Base-by-base conservation (phyloP, 176 grass and related monocot species). In the Pontederia crassipes region DNA sequence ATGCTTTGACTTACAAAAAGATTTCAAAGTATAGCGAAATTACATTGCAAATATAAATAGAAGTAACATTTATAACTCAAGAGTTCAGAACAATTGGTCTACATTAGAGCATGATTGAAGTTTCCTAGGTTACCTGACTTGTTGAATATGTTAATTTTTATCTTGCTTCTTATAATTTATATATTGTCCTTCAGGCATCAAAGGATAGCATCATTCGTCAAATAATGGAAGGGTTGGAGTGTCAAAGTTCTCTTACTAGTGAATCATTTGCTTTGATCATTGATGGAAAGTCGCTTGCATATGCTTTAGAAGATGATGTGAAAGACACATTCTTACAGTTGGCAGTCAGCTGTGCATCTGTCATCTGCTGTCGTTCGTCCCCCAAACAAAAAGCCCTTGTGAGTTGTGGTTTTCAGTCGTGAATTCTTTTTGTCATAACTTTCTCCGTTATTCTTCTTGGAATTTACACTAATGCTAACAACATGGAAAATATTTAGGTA, bases 321-420 rank as follows among this genome's bases (percentile, higher is more conserved):
- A 79, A 95, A 65, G 62, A 5, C 76, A 47, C 54, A 11, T 95
- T 95, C 49, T 66, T 95, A 46, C 65, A 76, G 51, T 76, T 95
- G 12, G 89, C 89, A 16, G 45, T 75, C 5, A 54, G n/a, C 2
- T 95, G 89, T 12, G 57, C 67, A 14, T 95, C 89, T 5, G 84
- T 95, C 64, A 95, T 95, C 53, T 95, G 89, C 68, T 95, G 89
- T 49, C 89, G 89, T 45, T 84, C 80, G 54, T 95, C 89, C 9
- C 89, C 89, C 4, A 95, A 85, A 74, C 89, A 95, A 72, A 95
- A 95, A 64, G 89, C 89, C 28, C 89, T 95, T 12, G 89, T 95
- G 82, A 87, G 75, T 20, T 73, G 48, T 12, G 14, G 7, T 54
- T 72, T 18, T 10, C 11, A 9, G 7, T 48, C 15, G 14, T 64